Conservation (phyloP, 768 basidiomycete species). For the Inosperma sp. region DNA sequence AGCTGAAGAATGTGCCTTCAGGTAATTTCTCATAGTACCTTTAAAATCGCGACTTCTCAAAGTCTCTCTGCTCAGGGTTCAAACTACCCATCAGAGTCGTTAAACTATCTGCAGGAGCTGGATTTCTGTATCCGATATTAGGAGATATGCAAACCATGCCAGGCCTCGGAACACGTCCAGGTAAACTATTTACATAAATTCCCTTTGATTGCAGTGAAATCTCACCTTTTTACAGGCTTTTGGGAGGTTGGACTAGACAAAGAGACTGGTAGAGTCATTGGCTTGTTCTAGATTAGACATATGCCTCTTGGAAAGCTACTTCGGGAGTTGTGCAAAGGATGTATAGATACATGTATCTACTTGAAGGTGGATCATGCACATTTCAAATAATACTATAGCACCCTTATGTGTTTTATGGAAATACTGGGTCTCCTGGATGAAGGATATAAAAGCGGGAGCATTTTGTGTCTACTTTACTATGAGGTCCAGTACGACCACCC, state of each 20-base stretch:
- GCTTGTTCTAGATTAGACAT: constrained; percentile 87
- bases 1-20: constrained; percentile 83
- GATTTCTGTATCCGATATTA: constrained; percentile 93
- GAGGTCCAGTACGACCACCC: no score
- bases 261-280: constrained; percentile 76
- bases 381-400: neutral
- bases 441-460: no score
- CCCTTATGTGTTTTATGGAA: no score
- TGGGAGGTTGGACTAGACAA: constrained; percentile 86
- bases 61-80: constrained; percentile 54
- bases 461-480: no score
- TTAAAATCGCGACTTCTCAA: neutral
- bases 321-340: neutral
- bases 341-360: constrained; percentile 2
- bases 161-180: constrained; percentile 87
- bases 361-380: neutral
- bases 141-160: constrained; percentile 99
- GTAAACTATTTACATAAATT: constrained; percentile 30
- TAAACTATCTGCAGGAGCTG: constrained; percentile 85
- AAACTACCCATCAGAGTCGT: constrained; percentile 88
- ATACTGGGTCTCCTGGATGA: no score
- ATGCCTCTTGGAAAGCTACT: no score
- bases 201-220: constrained; percentile 13
- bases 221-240: constrained; percentile 53
- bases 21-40: constrained; percentile 36